Conservation (phyloP, 164 flowering plant species). For the Piper betle region DNA sequence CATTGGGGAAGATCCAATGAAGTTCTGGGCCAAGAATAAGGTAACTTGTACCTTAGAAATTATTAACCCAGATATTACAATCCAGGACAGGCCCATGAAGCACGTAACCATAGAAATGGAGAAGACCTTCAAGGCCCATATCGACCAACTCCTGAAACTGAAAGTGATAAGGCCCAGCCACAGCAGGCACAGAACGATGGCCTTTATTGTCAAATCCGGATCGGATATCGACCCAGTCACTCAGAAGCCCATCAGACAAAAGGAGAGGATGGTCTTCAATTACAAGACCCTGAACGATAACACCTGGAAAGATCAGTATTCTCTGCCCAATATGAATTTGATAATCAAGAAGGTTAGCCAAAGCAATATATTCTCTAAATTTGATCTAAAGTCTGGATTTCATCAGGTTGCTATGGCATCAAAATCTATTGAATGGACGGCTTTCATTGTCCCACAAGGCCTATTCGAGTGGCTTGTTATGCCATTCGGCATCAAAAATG, state of each 20-base stretch:
- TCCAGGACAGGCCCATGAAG: conserved; percentile 4
- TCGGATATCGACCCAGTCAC: background rate
- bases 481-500: conserved; percentile 7
- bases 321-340: conserved; percentile 1
- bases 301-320: conserved; percentile 4
- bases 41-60: conserved; percentile 1
- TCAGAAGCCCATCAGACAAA: background rate
- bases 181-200: conserved; percentile 6
- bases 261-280: conserved; percentile 9
- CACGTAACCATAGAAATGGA: conserved; percentile 5
- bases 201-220: conserved; percentile 3
- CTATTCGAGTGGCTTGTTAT: conserved; percentile 7
- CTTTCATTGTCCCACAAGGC: conserved; percentile 2
- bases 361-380: conserved; percentile 3
- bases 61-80: conserved; percentile 2
- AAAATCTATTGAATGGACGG: conserved; percentile 5
- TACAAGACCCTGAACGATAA: conserved; percentile 3
- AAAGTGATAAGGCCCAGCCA: conserved; percentile 1
- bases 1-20: background rate
- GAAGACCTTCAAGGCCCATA: background rate
- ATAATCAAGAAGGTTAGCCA: background rate
- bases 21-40: background rate
- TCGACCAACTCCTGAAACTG: background rate
- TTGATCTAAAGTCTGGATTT: conserved; percentile 4
- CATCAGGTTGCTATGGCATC: conserved; percentile 5